A percentile compares a stretch with the other conserved stretches of the same genome.
phyloP scores from a whole-genome alignment of 805 yeast genomes.

The Wilhelminamyces savonicus region DNA sequence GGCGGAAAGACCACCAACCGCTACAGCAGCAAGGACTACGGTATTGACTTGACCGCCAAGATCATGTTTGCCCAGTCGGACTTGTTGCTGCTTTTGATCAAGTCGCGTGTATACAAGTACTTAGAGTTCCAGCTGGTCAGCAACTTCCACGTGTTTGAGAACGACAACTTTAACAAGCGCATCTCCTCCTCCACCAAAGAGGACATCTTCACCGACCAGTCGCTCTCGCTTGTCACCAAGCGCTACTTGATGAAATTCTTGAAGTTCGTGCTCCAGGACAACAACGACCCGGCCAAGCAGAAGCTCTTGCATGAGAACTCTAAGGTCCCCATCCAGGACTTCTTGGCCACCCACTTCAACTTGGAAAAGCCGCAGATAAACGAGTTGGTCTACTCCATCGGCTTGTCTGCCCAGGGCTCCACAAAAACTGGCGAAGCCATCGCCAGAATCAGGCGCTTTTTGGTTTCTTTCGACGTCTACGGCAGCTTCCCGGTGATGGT shows the following conservation, averaged over 20 bases:
- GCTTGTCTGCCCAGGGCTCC: slow-evolving; percentile 58
- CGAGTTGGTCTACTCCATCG: slow-evolving; percentile 83
- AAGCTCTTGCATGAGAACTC: slow-evolving; percentile 53
- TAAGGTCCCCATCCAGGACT: slow-evolving; percentile 50
- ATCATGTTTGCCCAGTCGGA: slow-evolving; percentile 89
- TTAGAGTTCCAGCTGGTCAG: slow-evolving; percentile 86
- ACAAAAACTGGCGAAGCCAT: slow-evolving; percentile 71
- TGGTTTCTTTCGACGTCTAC: slow-evolving; percentile 81
- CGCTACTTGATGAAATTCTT: slow-evolving; percentile 86
- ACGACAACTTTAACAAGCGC: slow-evolving; percentile 77
- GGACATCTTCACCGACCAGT: slow-evolving; percentile 87
- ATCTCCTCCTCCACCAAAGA: slow-evolving; percentile 75
- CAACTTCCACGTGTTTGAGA: slow-evolving; percentile 89
- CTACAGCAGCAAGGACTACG: slow-evolving; percentile 66
- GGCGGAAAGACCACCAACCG: slow-evolving; percentile 41
- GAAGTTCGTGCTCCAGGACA: slow-evolving; percentile 64
- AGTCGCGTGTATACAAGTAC: slow-evolving; percentile 84
- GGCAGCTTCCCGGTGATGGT: slow-evolving; percentile 91
- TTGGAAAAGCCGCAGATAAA: slow-evolving; percentile 68
- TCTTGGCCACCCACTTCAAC: slow-evolving; percentile 60
- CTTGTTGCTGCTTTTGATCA: slow-evolving; percentile 67
- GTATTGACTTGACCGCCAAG: slow-evolving; percentile 83
- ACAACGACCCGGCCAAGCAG: slow-evolving; percentile 54
- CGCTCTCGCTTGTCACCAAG: slow-evolving; percentile 66
- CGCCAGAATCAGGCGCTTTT: slow-evolving; percentile 74